Evolutionary conservation across 2,329 filamentous ascomycete genomes (phyloP).

Genomic region (Fusarium equiseti): DNA sequence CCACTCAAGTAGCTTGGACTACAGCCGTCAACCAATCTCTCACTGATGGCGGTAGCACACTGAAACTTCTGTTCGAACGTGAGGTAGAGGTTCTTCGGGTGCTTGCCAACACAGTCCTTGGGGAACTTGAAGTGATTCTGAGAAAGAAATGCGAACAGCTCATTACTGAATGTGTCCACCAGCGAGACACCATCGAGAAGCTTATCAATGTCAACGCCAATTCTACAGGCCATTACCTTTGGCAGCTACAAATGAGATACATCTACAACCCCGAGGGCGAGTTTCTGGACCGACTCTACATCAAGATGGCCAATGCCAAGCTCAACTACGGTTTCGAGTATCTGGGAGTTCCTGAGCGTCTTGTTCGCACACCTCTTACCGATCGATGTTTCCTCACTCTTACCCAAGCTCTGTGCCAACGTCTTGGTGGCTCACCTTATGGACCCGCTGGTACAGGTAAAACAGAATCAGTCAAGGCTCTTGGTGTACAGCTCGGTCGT

Average conservation of each 20-base stretch:
- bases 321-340: constrained; percentile 99
- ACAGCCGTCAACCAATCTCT: constrained; percentile 84
- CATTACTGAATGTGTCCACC: constrained; percentile 98
- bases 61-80: constrained; percentile 80
- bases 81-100: constrained; percentile 88
- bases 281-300: constrained; percentile 81
- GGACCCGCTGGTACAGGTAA: constrained; percentile 98
- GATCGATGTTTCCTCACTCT: constrained; percentile 98
- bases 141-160: constrained; percentile 98
- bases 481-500: constrained; percentile 94
- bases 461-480: constrained; percentile 97
- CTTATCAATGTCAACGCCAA: constrained; percentile 81
- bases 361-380: constrained; percentile 95
- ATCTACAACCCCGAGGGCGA: constrained; percentile 87
- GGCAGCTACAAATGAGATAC: constrained; percentile 98
- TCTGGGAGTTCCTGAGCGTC: constrained; percentile 92
- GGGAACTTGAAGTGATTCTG: constrained; percentile 86
- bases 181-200: constrained; percentile 92
- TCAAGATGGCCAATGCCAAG: constrained; percentile 97
- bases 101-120: constrained; percentile 88
- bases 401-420: constrained; percentile 93
- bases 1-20: constrained; percentile 94
- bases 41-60: constrained; percentile 74
- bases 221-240: constrained; percentile 84
- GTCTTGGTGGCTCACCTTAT: constrained; percentile 95